These are phyloP conservation scores for Diplotaxis tenuifolia DNA, from an alignment of 345 rosid genomes.

Conservation along the genomic window DNA sequence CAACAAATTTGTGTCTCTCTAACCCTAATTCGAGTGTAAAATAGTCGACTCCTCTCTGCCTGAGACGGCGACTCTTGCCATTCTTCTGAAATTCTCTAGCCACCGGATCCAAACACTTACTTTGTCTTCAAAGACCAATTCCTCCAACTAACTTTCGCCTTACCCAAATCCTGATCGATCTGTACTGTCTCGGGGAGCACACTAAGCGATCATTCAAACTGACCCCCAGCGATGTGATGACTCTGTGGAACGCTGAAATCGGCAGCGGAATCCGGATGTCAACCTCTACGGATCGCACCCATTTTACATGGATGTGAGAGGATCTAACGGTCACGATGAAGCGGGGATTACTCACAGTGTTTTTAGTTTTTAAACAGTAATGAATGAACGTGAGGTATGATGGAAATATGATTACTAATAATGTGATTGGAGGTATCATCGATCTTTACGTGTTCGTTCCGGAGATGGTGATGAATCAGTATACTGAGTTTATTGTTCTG, in stretches of 20 bases:
- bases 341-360: constrained; percentile 64
- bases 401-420: constrained; percentile 57
- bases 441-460: constrained; percentile 65
- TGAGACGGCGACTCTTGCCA: no score
- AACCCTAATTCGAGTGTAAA: no score
- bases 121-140: constrained; percentile 74
- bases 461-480: constrained; percentile 56
- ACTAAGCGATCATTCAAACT: constrained; percentile 56
- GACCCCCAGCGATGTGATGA: constrained; percentile 32
- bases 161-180: constrained; percentile 47
- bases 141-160: constrained; percentile 57
- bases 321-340: constrained; percentile 33
- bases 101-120: constrained; percentile 35
- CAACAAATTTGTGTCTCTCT: no score
- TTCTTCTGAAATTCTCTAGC: no score
- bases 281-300: constrained; percentile 84
- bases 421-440: constrained; percentile 60
- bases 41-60: no score
- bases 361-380: constrained; percentile 61
- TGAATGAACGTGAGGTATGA: constrained; percentile 59
- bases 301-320: constrained; percentile 63
- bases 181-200: constrained; percentile 81
- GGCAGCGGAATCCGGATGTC: constrained; percentile 38
- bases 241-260: constrained; percentile 63
- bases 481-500: constrained; percentile 60